These are phyloP conservation scores for Ephemerocybe angulata DNA, from an alignment of 768 basidiomycete genomes.

Conservation along the genomic window DNA sequence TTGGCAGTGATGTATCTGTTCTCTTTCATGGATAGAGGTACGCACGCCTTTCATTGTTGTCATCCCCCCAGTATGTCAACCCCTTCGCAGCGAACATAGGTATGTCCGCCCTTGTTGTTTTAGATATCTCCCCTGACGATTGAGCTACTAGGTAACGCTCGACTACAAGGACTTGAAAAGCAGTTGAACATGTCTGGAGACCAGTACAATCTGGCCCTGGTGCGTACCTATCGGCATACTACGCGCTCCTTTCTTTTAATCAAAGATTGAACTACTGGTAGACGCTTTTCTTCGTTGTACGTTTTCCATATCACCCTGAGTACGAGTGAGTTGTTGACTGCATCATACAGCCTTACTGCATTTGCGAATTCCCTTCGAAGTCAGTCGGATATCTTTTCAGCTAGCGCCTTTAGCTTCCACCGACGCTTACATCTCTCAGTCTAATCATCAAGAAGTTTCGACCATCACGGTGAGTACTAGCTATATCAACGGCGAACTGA, in stretches of 20 bases:
- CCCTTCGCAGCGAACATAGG: conserved; percentile 52
- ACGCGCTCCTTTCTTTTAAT: neutral
- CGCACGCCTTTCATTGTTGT: conserved; percentile 5
- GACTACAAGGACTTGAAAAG: conserved; percentile 54
- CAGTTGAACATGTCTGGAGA: conserved; percentile 56
- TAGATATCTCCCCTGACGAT: neutral
- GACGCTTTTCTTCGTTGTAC: conserved; percentile 71
- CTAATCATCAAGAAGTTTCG: conserved; percentile 59
- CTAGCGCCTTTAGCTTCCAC: neutral
- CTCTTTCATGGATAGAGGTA: conserved; percentile 63
- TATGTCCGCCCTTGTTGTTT: conserved; percentile 17
- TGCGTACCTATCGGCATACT: conserved; percentile 23
- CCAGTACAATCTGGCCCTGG: conserved; percentile 65
- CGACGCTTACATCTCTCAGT: conserved; percentile 18
- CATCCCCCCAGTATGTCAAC: neutral
- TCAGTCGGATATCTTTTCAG: conserved; percentile 27
- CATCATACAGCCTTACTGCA: conserved; percentile 46
- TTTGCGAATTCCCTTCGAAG: conserved; percentile 73
- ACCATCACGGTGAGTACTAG: conserved; percentile 49
- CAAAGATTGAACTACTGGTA: conserved; percentile 17
- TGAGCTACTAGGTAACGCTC: conserved; percentile 52
- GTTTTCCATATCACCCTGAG: conserved; percentile 20
- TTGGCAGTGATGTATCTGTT: conserved; percentile 58
- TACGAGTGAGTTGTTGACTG: neutral
- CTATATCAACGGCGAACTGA: neutral